Percentiles rank a stretch among this genome's conserved stretches.
phyloP scores from a whole-genome alignment of 176 grass and related monocot genomes.

The Triticum turgidum region DNA sequence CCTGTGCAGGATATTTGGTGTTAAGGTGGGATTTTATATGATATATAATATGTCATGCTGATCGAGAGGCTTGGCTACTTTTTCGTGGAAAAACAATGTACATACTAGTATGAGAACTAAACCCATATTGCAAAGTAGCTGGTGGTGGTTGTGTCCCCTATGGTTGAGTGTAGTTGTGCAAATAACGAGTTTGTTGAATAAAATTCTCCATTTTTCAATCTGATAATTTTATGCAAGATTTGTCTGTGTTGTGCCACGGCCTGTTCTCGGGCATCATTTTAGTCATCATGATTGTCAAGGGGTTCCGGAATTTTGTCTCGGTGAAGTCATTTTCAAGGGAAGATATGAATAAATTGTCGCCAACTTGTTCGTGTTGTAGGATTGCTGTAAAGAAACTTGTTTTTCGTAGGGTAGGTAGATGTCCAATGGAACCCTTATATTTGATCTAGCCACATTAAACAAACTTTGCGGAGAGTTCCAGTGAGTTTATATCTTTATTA shows the following conservation, averaged over 20 bases:
- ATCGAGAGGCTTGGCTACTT: slow-evolving; percentile 5
- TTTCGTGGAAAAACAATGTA: slow-evolving; percentile 35
- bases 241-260: not conserved
- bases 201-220: slow-evolving; percentile 41
- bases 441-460: not conserved
- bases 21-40: slow-evolving; percentile 20
- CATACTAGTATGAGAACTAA: slow-evolving; percentile 50
- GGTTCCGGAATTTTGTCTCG: too few species aligned
- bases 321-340: not conserved
- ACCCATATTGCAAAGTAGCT: slow-evolving; percentile 29
- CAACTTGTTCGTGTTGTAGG: not conserved
- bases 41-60: slow-evolving; percentile 5
- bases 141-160: slow-evolving; percentile 7
- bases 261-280: slow-evolving; percentile 1
- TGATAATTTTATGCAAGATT: slow-evolving; percentile 10
- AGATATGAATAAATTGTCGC: not conserved
- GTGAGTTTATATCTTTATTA: not conserved
- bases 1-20: slow-evolving; percentile 23
- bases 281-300: too few species aligned
- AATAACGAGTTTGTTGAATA: slow-evolving; percentile 57
- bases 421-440: not conserved
- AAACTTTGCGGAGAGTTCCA: not conserved
- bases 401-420: not conserved
- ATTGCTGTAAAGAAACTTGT: not conserved
- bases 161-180: slow-evolving; percentile 54